Evolutionary conservation across 164 flowering plant genomes (phyloP), one percentile per base, ranked within the genome.

Genomic region (Stephania japonica): DNA sequence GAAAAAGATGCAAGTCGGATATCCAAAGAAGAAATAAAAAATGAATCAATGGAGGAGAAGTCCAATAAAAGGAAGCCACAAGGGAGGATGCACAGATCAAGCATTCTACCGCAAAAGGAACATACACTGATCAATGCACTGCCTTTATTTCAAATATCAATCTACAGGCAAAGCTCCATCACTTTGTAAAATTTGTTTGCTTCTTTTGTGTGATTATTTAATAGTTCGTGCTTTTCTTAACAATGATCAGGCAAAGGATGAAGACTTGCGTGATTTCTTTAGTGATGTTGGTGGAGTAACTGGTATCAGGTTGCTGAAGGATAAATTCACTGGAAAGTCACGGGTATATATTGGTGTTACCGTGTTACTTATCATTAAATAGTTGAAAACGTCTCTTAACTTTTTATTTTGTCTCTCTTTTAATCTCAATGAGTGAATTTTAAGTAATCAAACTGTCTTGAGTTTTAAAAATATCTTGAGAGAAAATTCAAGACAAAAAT

Each of bases 231-330:
- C 49, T 69, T 42, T 19, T 73, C 25, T 71, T 69, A 18, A 9
- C 75, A 18, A 62, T 75, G 77, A 19, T 69, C 90, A 94, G 99
- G 89, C 88, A 72, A 91, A 78, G 4, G 73, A 83, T 70, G 87
- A 86, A 64, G 79, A 93, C 75, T 67, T 96, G 27, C 88, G 72
- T 1, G 72, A 79, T 25, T 93, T 96, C 85, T 96, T 96, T 79
- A 76, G 86, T 78, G 99, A 93, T 74, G 84, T 81, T 80, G 98
- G 97, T 76, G 99, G 98, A 47, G 95, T 96, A 6, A 81, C 75
- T 49, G 94, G 86, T 47, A 82, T 96, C 67, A 91, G 97, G 42
- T 76, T 96, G 61, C 71, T 93, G 76, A 86, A 65, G 77, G 91
- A 96, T 78, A 96, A 84, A 80, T 82, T 82, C 80, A 90, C 97